phyloP scores from a whole-genome alignment of 2,329 filamentous ascomycete species.

The Cladophialophora psammophila region DNA sequence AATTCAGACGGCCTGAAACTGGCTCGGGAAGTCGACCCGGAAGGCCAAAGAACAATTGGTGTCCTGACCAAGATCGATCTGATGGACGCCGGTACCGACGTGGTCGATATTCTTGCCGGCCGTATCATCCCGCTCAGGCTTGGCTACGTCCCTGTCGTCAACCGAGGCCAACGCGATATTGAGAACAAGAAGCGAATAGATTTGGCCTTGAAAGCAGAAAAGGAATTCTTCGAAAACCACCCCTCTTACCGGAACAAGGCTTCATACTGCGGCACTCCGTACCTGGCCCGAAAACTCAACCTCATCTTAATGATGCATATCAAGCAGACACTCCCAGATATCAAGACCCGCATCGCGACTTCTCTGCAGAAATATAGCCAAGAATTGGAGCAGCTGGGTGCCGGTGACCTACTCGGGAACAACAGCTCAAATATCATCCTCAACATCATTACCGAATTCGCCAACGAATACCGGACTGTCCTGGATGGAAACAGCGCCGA shows the following conservation, averaged over 20 bases:
- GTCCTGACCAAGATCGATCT: conserved; percentile 98
- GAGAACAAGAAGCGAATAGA: conserved; percentile 97
- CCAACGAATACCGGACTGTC: conserved; percentile 95
- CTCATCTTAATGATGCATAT: conserved; percentile 99
- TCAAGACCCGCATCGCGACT: conserved; percentile 94
- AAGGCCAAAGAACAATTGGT: conserved; percentile 97
- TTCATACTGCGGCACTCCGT: conserved; percentile 97
- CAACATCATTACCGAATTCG: conserved; percentile 99
- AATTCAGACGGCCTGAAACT: conserved; percentile 98
- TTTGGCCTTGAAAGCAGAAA: conserved; percentile 89
- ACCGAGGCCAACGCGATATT: conserved; percentile 96
- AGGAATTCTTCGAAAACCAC: conserved; percentile 97
- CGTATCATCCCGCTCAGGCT: conserved; percentile 94
- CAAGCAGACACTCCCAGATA: conserved; percentile 98
- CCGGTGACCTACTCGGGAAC: conserved; percentile 91
- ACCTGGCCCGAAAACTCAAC: conserved; percentile 95
- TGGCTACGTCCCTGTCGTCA: conserved; percentile 97
- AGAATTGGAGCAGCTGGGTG: conserved; percentile 80
- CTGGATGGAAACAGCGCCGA: conserved; percentile 97
- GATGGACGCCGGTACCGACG: conserved; percentile 98
- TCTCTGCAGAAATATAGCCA: conserved; percentile 89
- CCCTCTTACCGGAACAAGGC: conserved; percentile 99
- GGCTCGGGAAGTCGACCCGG: conserved; percentile 93
- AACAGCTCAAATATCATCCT: conserved; percentile 91
- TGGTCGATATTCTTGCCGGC: conserved; percentile 96